Evolutionary conservation across 2,329 filamentous ascomycete genomes (phyloP).

Genomic region (Calonectria montana): DNA sequence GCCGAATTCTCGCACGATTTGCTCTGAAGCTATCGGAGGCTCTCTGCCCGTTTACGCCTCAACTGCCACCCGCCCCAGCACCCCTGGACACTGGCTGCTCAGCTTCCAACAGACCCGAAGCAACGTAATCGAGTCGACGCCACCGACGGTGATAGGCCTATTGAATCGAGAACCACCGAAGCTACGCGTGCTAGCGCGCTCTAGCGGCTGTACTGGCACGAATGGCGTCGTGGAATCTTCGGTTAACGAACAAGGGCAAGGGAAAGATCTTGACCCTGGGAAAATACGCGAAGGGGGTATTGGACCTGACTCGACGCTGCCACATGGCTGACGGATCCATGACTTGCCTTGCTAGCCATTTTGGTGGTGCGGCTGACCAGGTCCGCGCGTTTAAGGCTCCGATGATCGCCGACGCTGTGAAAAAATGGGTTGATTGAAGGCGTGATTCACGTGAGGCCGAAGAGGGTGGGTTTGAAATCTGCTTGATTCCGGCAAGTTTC

Average conservation of each 20-base stretch:
- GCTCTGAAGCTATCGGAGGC: neutral
- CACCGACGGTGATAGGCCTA: neutral
- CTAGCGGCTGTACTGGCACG: constrained; percentile 10
- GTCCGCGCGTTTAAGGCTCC: neutral
- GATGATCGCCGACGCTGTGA: constrained; percentile 1
- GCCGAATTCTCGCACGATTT: neutral
- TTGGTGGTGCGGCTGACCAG: neutral
- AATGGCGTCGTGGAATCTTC: constrained; percentile 11
- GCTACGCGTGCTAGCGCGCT: neutral
- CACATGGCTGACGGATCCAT: constrained; percentile 9
- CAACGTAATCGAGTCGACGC: constrained; percentile 7
- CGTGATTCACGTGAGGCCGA: constrained; percentile 9
- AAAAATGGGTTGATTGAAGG: constrained; percentile 12
- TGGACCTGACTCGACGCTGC: constrained; percentile 2
- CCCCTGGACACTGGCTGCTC: neutral
- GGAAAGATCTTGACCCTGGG: neutral
- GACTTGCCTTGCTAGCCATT: neutral
- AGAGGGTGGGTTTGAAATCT: neutral
- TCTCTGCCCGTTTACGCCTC: neutral
- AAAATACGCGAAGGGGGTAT: neutral
- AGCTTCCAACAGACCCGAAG: neutral
- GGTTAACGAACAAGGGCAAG: constrained; percentile 2
- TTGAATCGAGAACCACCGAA: constrained; percentile 9
- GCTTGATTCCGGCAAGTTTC: neutral
- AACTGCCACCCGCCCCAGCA: neutral